Evolutionary conservation across 2,329 filamentous ascomycete genomes (phyloP), one percentile per base, ranked within the genome.

Genomic region (Fusarium beomiforme): DNA sequence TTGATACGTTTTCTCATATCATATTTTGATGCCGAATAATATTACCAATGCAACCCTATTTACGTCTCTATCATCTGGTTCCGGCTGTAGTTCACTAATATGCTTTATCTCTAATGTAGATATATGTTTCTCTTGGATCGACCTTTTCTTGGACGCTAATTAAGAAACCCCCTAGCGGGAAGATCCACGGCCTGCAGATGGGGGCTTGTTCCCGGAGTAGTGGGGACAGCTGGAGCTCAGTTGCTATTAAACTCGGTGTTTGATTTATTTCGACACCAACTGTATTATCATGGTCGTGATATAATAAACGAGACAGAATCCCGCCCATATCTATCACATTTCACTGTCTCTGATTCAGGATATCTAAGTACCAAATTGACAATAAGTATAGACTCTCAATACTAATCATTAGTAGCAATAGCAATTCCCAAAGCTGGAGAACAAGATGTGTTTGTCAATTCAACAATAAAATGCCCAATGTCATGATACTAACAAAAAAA

Each of bases 401-500:
- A 23, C n/a, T 50, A 19, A 9, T 29, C 29, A 50, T 6, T 6
- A n/a, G 17, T 21, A 36, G 31, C 14, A 21, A n/a, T 24, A 36
- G 29, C 34, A 34, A 34, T 31, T 24, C 21, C 36, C 21, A 36
- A 24, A 17, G 31, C 17, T 36, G 47, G n/a, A 10, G 33, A 13
- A n/a, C n/a, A n/a, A 24, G 31, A 36, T 24, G 21, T 24, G 47
- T 34, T 34, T 26, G 4, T 13, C n/a, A 17, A 39, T 59, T 59
- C 16, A 19, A 13, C 29, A 26, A 19, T 12, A 23, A 21, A 14
- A 23, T 39, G 21, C 23, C 33, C 62, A 26, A 49, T 61, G 61
- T 63, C 67, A 70, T 70, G 67, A 67, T 59, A 66, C 51, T 39
- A 50, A 33, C 44, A 59, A 59, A 69, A 59, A 69, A 44, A 69